Evolutionary conservation across 768 basidiomycete species (phyloP), one percentile per base, ranked within the genome.

Genomic region (Amanita molliuscula): DNA sequence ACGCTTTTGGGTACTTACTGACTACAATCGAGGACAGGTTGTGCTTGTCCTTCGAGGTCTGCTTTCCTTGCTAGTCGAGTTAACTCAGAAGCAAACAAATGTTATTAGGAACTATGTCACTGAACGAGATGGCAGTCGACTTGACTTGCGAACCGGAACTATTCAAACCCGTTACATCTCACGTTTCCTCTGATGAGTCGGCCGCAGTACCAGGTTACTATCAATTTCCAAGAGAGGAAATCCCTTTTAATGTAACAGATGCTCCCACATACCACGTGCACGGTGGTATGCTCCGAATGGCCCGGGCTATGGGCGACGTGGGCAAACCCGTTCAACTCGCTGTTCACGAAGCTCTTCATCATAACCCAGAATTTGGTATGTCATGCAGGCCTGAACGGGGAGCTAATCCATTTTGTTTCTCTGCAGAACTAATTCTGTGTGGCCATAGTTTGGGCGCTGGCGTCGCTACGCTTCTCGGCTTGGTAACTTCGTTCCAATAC

Each of bases 381-480:
- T 69, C 7, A 28, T 26, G 2, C 20, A 38, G 10, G 15, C 26
- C 55, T 55, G 16, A 45, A 20, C 23, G 40, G 5, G 8, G 6
- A 7, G 38, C 6, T 46, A n/a, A 43, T 36, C 25, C 41, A 42
- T 20, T 6, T 18, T 3, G 15, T 40, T 28, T 29, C 15, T 36
- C 8, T 50, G 16, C 55, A 84, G 82, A 85, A 51, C 68, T 92
- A 21, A 77, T 89, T 10, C 65, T 92, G 35, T 86, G 83, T 56
- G 89, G 89, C 25, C 89, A 92, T 60, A 87, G 84, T 62, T 75
- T 91, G 2, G 89, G 89, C 15, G 87, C 88, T 20, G 89, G 87
- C 1, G 85, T 91, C 2, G 87, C 84, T 33, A 76, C 78, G 2
- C 68, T 91, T 23, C 69, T 90, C 36, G 87, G 81, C 38, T 65